Conservation (phyloP, 306 rosid genomes). For the Malus domestica region DNA sequence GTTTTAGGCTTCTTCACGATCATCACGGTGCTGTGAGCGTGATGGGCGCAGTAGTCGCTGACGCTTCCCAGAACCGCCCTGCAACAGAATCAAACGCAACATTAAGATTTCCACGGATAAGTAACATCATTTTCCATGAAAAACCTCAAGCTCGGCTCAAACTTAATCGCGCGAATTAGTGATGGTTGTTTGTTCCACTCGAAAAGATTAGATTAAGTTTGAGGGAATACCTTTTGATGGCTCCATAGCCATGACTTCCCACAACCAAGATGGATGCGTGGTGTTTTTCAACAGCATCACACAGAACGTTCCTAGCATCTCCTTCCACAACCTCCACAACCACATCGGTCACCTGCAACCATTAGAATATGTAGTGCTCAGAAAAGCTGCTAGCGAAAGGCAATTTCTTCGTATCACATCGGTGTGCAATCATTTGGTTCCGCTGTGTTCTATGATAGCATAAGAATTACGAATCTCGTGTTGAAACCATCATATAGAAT, state of each 20-base stretch:
- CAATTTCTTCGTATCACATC: neutral
- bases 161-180: neutral
- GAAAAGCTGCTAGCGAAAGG: neutral
- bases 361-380: neutral
- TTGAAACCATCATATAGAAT: neutral
- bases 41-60: slow-evolving; percentile 17
- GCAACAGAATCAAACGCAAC: neutral
- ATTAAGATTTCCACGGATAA: neutral
- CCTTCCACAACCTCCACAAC: slow-evolving; percentile 54
- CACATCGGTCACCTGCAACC: slow-evolving; percentile 31
- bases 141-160: neutral
- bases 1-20: slow-evolving; percentile 15
- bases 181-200: neutral
- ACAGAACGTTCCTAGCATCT: slow-evolving; percentile 68
- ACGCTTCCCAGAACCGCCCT: slow-evolving; percentile 22
- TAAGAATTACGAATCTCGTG: neutral
- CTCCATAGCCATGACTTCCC: slow-evolving; percentile 82
- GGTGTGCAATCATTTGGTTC: neutral
- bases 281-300: slow-evolving; percentile 61
- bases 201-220: neutral
- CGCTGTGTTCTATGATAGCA: neutral
- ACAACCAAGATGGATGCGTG: slow-evolving; percentile 64
- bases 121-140: neutral
- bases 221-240: slow-evolving; percentile 18
- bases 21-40: slow-evolving; percentile 14